Base-by-base conservation (phyloP, 371 early-diverging fungal species). In the Rhizopus stolonifer region DNA sequence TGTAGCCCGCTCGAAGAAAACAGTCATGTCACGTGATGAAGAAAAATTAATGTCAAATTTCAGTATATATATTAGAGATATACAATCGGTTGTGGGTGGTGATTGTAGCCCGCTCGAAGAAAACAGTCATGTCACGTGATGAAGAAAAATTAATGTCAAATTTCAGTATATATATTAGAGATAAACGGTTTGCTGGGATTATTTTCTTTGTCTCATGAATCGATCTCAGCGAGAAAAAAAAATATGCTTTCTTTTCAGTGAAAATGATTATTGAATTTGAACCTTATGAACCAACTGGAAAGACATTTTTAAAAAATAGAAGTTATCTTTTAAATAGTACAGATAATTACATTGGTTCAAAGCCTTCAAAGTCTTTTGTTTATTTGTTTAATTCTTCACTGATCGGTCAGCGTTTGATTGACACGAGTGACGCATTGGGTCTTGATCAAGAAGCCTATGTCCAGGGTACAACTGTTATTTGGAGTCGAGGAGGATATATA, bases 401-500 rank as follows among this genome's bases (percentile, higher is more conserved):
- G 58, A 54, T 32, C 11, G 43, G 52, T 15, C 24, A 50, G 3
- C 32, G 24, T 9, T n/a, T 47, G 10, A 38, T 52, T 18, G 52
- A 46, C 23, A 46, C 39, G 29, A 5, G 5, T 36, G 2, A 39
- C 40, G 9, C 18, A 44, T 1, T 31, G 10, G 8, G 54, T 45
- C 34, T 57, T 0, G 58, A 67, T 9, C 60, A 67, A 21, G 82
- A 82, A 43, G 49, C 80, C 7, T 72, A 70, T n/a, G 62, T 82
- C 2, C 34, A 60, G 23, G 72, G 65, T 8, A 78, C 67, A 13
- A 72, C 74, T 7, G 79, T 80, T 13, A 69, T 72, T 21, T 82
- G 82, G 83, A 66, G 71, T 10, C 66, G 69, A 48, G 72, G 70
- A 4, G 63, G 63, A 13, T 45, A 55, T 9, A 62, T 80, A 10